These are phyloP conservation scores for Penicillium brevicompactum DNA, from an alignment of 2,329 filamentous ascomycete genomes.

Conservation along the genomic window DNA sequence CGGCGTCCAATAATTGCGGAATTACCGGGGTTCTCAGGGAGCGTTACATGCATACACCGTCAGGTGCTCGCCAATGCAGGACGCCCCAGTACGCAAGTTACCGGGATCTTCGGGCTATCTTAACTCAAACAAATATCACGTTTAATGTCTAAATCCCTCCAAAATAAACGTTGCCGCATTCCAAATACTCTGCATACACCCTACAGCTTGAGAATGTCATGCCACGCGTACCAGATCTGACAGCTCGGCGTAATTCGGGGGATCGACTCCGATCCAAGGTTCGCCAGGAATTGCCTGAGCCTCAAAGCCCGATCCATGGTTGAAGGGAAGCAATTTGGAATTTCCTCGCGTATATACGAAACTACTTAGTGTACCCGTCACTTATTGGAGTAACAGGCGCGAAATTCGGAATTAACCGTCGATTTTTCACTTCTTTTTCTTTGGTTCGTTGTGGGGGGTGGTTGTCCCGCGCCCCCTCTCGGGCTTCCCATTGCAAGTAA, in stretches of 20 bases:
- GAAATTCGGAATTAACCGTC: not conserved
- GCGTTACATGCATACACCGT: conserved; percentile 2
- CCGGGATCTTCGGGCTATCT: not conserved
- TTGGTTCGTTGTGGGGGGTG: conserved; percentile 7
- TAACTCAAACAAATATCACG: not conserved
- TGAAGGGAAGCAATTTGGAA: not conserved
- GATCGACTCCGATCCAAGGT: conserved; percentile 3
- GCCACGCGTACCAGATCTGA: not conserved
- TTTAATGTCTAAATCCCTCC: not conserved
- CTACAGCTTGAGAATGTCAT: not conserved
- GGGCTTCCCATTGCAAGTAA: not conserved
- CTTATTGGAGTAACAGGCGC: not conserved
- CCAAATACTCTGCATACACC: not conserved
- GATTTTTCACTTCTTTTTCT: not conserved
- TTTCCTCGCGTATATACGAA: not conserved
- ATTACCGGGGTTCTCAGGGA: not conserved
- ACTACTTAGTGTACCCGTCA: not conserved
- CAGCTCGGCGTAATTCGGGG: conserved; percentile 14
- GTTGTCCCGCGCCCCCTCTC: conserved; percentile 11
- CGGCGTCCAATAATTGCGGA: not conserved
- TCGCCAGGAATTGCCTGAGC: conserved; percentile 1
- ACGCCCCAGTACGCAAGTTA: not conserved
- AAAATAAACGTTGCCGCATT: not conserved
- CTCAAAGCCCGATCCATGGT: conserved; percentile 7
- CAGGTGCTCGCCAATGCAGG: conserved; percentile 9